Conservation (phyloP, 1,284 basidiomycete genomes). For the Takashimella tepidaria region DNA sequence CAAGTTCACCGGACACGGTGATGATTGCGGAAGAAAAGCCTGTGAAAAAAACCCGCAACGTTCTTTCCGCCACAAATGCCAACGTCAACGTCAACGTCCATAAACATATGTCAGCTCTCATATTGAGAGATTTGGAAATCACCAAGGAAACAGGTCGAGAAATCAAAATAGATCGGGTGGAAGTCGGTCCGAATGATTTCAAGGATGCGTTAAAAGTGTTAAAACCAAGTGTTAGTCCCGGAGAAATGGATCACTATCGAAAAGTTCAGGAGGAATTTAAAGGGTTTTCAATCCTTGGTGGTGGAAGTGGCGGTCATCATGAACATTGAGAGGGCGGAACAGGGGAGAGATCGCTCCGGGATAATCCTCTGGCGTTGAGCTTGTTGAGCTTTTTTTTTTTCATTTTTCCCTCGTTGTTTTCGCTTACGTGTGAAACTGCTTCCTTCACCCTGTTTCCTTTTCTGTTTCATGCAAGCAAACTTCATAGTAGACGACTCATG, state of each 20-base stretch:
- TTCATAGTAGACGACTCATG: too few relatives aligned
- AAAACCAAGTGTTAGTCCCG: slow-evolving; percentile 79
- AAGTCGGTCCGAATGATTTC: slow-evolving; percentile 73
- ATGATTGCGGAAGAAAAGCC: too few relatives aligned
- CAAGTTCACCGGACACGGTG: not conserved
- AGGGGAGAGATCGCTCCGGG: not conserved
- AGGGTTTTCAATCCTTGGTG: slow-evolving; percentile 23
- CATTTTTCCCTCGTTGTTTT: too few relatives aligned
- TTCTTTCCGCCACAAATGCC: not conserved
- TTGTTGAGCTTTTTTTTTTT: too few relatives aligned
- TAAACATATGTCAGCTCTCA: too few relatives aligned
- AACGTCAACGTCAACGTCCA: too few relatives aligned
- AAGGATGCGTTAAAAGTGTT: slow-evolving; percentile 66
- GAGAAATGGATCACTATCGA: slow-evolving; percentile 84
- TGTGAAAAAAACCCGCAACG: not conserved
- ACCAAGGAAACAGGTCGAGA: not conserved
- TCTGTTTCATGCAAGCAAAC: too few relatives aligned
- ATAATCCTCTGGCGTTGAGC: too few relatives aligned
- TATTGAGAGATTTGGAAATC: too few relatives aligned
- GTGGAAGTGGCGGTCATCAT: too few relatives aligned
- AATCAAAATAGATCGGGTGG: slow-evolving; percentile 41
- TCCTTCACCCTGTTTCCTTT: too few relatives aligned
- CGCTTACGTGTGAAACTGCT: too few relatives aligned
- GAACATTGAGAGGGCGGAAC: not conserved
- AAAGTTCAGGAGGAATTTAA: slow-evolving; percentile 65